Evolutionary conservation across 345 rosid species (phyloP).

Genomic region (Crucihimalaya himalaica): DNA sequence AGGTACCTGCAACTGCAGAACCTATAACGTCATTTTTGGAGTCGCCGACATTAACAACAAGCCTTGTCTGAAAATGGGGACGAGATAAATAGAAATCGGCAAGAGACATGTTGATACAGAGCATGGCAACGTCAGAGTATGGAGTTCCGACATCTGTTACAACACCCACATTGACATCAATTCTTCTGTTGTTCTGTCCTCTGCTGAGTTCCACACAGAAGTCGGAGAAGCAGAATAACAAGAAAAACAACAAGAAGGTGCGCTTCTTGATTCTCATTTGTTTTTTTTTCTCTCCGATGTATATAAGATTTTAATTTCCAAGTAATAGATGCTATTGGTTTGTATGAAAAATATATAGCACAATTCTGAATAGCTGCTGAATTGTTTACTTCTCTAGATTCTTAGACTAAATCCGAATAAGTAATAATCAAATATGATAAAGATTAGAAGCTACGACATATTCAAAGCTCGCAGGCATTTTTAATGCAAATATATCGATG

Average conservation of each 20-base stretch:
- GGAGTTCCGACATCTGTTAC: conserved; percentile 44
- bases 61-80: conserved; percentile 50
- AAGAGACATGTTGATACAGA: conserved; percentile 59
- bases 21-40: conserved; percentile 47
- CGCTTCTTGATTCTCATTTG: conserved; percentile 9
- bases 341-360: neutral
- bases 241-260: too few relatives aligned
- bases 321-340: neutral
- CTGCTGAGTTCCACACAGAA: conserved; percentile 4
- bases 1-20: conserved; percentile 64
- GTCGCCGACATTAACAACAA: conserved; percentile 44
- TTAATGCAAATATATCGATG: neutral
- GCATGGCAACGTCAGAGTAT: conserved; percentile 36
- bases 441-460: neutral
- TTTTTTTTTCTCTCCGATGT: neutral
- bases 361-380: neutral
- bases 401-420: neutral
- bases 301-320: too few relatives aligned
- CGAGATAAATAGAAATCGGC: conserved; percentile 51
- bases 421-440: neutral
- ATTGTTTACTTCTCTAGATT: neutral
- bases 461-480: neutral
- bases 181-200: conserved; percentile 33
- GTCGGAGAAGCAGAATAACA: neutral
- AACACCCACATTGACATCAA: conserved; percentile 52